Evolutionary conservation across 2,329 filamentous ascomycete genomes (phyloP).

Genomic region (Sporothrix protearum): DNA sequence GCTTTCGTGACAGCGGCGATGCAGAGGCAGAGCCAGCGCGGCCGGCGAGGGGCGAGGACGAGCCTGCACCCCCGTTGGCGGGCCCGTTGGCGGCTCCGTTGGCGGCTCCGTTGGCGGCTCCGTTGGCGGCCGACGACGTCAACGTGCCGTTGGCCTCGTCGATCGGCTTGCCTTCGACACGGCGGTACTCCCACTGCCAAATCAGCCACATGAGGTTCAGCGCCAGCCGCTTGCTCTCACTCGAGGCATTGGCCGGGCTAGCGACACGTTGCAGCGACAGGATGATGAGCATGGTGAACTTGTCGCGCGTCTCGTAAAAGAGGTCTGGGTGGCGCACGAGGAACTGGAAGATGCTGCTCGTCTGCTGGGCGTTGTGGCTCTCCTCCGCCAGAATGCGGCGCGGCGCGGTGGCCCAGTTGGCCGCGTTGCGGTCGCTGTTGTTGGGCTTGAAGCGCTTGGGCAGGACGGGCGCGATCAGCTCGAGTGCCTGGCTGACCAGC

Average conservation of each 20-base stretch:
- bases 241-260: slow-evolving; percentile 74
- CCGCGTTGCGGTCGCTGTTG: slow-evolving; percentile 63
- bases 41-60: slow-evolving; percentile 29
- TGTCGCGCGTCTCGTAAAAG: slow-evolving; percentile 92
- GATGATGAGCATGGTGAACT: slow-evolving; percentile 85
- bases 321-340: slow-evolving; percentile 86
- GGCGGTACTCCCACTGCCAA: slow-evolving; percentile 86
- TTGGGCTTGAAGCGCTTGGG: slow-evolving; percentile 71
- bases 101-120: too few relatives aligned
- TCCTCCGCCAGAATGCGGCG: slow-evolving; percentile 90
- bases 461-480: slow-evolving; percentile 90
- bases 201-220: slow-evolving; percentile 88
- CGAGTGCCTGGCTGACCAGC: slow-evolving; percentile 88
- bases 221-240: slow-evolving; percentile 86
- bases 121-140: background rate
- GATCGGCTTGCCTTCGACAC: slow-evolving; percentile 59
- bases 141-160: slow-evolving; percentile 17
- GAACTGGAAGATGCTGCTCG: slow-evolving; percentile 97
- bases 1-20: slow-evolving; percentile 71
- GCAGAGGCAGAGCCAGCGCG: slow-evolving; percentile 56
- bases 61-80: background rate
- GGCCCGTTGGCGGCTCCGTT: too few relatives aligned
- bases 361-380: slow-evolving; percentile 88
- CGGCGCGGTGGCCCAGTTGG: slow-evolving; percentile 81
- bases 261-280: slow-evolving; percentile 86